These are phyloP conservation scores for Sarocladium oryzae DNA, from an alignment of 2,329 filamentous ascomycete species.

Conservation along the genomic window DNA sequence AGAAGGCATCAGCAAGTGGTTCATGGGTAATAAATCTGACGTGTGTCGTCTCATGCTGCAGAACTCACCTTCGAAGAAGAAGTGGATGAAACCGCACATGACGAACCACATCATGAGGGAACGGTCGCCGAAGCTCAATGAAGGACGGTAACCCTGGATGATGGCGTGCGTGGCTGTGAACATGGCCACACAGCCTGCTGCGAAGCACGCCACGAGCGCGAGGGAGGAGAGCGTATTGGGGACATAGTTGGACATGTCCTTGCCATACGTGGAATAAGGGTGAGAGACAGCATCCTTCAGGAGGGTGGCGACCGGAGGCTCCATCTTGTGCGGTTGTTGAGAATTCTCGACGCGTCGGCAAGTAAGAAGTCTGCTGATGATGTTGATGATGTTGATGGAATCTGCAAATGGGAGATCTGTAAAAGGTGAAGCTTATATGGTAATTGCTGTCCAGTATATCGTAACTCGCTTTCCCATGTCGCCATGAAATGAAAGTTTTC, in stretches of 20 bases:
- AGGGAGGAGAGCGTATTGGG: constrained; percentile 58
- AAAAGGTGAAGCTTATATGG: background rate
- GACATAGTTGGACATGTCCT: constrained; percentile 55
- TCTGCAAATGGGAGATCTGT: no score
- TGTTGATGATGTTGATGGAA: background rate
- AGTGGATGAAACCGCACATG: constrained; percentile 52
- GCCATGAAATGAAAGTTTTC: constrained; percentile 1
- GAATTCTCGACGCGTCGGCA: no score
- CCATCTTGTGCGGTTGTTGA: background rate
- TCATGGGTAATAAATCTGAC: background rate
- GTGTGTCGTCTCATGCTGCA: background rate
- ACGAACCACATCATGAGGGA: constrained; percentile 67
- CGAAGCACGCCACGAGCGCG: constrained; percentile 54
- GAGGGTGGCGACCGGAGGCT: constrained; percentile 5
- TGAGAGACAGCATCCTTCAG: constrained; percentile 30
- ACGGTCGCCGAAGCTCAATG: constrained; percentile 47
- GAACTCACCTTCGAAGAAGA: constrained; percentile 33
- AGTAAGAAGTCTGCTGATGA: no score
- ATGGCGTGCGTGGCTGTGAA: constrained; percentile 50
- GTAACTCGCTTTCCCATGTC: background rate
- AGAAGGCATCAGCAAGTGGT: constrained; percentile 7
- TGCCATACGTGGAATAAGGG: constrained; percentile 65
- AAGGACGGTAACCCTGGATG: constrained; percentile 45
- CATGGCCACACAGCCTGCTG: constrained; percentile 47
- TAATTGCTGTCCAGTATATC: background rate